Conservation (phyloP, 306 rosid species). For the Quercus agrifolia region DNA sequence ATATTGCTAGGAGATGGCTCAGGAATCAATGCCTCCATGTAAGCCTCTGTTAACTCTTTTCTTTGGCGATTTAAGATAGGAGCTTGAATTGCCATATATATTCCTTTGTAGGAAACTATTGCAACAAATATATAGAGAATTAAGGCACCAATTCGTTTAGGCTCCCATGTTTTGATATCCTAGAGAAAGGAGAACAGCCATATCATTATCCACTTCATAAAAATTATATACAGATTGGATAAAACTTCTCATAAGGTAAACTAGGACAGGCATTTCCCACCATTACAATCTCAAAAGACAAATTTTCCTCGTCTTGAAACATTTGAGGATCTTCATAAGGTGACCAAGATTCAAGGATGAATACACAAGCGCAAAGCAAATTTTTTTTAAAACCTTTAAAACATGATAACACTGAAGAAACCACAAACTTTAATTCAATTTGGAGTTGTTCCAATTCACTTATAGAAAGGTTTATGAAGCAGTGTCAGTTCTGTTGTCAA, state of each 20-base stretch:
- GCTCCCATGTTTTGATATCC: slow-evolving; percentile 82
- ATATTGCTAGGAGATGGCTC: slow-evolving; percentile 79
- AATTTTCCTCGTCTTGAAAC: slow-evolving; percentile 2
- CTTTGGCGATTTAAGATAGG: slow-evolving; percentile 53
- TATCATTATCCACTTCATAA: slow-evolving; percentile 15
- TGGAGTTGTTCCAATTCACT: too few relatives aligned
- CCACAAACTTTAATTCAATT: too few relatives aligned
- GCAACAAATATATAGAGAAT: slow-evolving; percentile 52
- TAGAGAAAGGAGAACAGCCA: slow-evolving; percentile 24
- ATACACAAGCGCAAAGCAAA: background rate
- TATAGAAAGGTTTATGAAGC: too few relatives aligned
- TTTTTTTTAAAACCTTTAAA: too few relatives aligned
- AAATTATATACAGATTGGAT: background rate
- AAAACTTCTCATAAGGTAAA: background rate
- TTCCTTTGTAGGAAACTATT: slow-evolving; percentile 61
- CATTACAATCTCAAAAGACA: background rate
- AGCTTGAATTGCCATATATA: slow-evolving; percentile 53
- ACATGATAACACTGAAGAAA: too few relatives aligned
- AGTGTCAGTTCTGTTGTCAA: background rate
- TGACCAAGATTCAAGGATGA: background rate
- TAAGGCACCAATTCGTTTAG: slow-evolving; percentile 65
- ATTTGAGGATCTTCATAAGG: background rate
- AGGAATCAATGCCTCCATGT: slow-evolving; percentile 93
- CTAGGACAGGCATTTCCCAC: background rate
- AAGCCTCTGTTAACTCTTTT: slow-evolving; percentile 79